Evolutionary conservation across 495 filamentous ascomycete genomes (phyloP).

Genomic region (Podospora australis): DNA sequence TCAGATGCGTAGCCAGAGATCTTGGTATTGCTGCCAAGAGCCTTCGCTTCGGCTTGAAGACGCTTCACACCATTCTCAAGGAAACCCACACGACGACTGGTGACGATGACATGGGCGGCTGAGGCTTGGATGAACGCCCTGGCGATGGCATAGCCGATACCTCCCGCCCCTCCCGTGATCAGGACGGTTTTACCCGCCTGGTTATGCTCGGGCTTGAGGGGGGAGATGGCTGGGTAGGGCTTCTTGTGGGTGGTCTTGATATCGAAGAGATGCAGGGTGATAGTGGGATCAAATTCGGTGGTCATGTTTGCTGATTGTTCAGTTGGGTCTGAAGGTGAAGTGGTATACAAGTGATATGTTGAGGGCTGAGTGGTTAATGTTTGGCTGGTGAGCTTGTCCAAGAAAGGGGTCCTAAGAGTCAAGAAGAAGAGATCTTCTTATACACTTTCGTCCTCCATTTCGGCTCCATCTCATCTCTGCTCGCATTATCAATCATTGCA

Average conservation of each 20-base stretch:
- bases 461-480: too few relatives aligned
- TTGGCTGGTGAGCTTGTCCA: background rate
- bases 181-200: conserved; percentile 40
- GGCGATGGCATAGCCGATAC: conserved; percentile 35
- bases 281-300: too few relatives aligned
- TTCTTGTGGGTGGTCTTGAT: conserved; percentile 27
- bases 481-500: too few relatives aligned
- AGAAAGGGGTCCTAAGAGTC: too few relatives aligned
- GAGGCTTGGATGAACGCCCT: conserved; percentile 30
- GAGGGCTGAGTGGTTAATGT: background rate
- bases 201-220: conserved; percentile 29
- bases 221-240: conserved; percentile 39
- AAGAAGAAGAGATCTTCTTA: too few relatives aligned
- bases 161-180: conserved; percentile 38
- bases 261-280: conserved; percentile 2
- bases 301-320: too few relatives aligned
- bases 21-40: conserved; percentile 7
- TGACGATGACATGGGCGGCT: conserved; percentile 28
- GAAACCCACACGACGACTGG: conserved; percentile 19
- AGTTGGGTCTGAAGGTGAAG: too few relatives aligned
- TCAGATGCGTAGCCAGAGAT: conserved; percentile 24
- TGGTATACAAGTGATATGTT: too few relatives aligned
- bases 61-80: conserved; percentile 8
- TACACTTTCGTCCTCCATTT: too few relatives aligned
- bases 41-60: conserved; percentile 12